Percentiles rank a stretch among this genome's conserved stretches.
Conservation (phyloP, 1,139 yeast species). For the Saccharomycopsis hybrid region DNA sequence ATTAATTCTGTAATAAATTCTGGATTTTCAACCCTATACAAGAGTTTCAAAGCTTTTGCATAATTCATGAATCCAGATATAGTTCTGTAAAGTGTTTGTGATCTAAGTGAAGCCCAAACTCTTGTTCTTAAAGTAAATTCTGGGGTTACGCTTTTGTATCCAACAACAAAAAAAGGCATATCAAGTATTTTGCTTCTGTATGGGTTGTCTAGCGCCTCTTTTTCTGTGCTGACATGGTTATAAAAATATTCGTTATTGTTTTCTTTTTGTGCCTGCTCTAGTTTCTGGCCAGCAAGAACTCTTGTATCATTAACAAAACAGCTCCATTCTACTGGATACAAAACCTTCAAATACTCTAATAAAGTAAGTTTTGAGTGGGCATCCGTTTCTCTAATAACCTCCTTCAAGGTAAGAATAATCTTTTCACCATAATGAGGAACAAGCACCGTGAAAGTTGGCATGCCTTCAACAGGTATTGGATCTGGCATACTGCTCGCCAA, state of each 20-base stretch:
- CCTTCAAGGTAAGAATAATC: constrained; percentile 61
- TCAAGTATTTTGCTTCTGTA: constrained; percentile 54
- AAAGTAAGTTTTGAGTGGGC: constrained; percentile 65
- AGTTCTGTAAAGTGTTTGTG: constrained; percentile 69
- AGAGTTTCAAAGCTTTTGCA: constrained; percentile 66
- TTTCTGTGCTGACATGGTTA: constrained; percentile 52
- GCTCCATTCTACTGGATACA: constrained; percentile 72
- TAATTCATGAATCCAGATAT: constrained; percentile 74
- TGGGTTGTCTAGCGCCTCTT: constrained; percentile 42
- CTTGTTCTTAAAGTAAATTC: constrained; percentile 69
- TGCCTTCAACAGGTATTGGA: constrained; percentile 66
- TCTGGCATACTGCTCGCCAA: constrained; percentile 70
- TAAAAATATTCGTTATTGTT: constrained; percentile 3
- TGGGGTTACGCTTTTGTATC: constrained; percentile 70
- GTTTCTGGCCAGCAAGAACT: constrained; percentile 39
- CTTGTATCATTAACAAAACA: constrained; percentile 69
- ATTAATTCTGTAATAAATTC: constrained; percentile 62
- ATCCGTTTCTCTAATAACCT: constrained; percentile 66
- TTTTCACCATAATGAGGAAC: constrained; percentile 73
- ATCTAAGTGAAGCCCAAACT: constrained; percentile 72
- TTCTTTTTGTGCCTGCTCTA: constrained; percentile 3
- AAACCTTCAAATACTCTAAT: constrained; percentile 65
- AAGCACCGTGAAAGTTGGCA: constrained; percentile 70
- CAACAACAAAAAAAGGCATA: constrained; percentile 65
- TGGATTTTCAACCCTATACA: constrained; percentile 68